Evolutionary conservation across 257 asterid species (phyloP), one percentile per base, ranked within the genome.

Genomic region (Rubia yunnanensis): DNA sequence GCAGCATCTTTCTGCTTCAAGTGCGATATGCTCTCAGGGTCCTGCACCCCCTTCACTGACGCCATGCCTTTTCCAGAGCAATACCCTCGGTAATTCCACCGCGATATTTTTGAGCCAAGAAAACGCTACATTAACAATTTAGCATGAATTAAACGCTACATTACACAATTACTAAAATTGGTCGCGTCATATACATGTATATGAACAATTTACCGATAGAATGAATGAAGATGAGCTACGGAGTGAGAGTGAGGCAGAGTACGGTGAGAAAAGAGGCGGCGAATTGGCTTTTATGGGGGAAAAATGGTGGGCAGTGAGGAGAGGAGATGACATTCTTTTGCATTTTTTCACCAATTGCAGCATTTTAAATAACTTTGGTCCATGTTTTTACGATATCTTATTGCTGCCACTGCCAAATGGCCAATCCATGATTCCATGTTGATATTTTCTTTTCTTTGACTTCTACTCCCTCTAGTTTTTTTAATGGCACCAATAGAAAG

Each of bases 1-100:
- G 91, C 87, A 35, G 98, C 98, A 71, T 92, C 95, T 31, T 80
- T 72, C 83, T 89, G 96, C 78, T 73, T 85, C 59, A 92, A 72
- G 58, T 89, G 86, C 5, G 96, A 83, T 41, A 89, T 53, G 23
- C 77, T 72, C 14, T 79, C 87, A 27, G 89, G 83, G 71, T 77
- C 81, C 50, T 80, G 84, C 50, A 72, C 78, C 63, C 77, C 66
- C 68, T 77, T 76, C 70, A 79, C 78, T 22, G 88, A 74, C 35
- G 95, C 70, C 98, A 89, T 89, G 58, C 82, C 63, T 75, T 70
- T 72, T 14, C 72, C 65, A 67, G 85, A 79, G 65, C 75, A 72
- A 73, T 48, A 81, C 22, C 68, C 80, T 32, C 83, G 73, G 27
- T 39, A 17, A 64, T 23, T 61, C 41, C 60, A 26, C 72, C 78